phyloP scores from a whole-genome alignment of 805 yeast genomes.

The Hanseniaspora meyeri region DNA sequence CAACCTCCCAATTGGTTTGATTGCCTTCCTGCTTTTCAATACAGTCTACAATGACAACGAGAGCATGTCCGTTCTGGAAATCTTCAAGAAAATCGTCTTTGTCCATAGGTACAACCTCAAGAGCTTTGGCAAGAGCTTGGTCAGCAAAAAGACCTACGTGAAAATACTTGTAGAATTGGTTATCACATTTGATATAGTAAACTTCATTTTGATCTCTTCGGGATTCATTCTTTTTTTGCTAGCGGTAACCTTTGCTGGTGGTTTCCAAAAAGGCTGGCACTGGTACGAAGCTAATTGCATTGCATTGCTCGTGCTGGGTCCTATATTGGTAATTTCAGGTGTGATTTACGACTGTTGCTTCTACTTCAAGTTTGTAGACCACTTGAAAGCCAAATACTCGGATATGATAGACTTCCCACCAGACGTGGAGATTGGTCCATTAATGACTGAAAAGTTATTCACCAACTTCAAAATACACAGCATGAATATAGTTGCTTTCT shows the following conservation, averaged over 20 bases:
- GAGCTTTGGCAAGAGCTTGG: not conserved
- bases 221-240: slow-evolving; percentile 20
- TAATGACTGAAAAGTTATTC: slow-evolving; percentile 18
- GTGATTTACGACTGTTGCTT: slow-evolving; percentile 5
- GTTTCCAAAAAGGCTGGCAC: slow-evolving; percentile 5
- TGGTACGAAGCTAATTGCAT: slow-evolving; percentile 7
- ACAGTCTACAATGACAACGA: slow-evolving; percentile 6
- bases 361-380: slow-evolving; percentile 10
- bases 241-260: slow-evolving; percentile 19
- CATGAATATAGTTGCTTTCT: slow-evolving; percentile 18
- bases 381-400: not conserved
- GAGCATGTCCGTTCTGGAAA: not conserved
- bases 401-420: not conserved
- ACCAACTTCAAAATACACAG: slow-evolving; percentile 16
- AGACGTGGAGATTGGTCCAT: slow-evolving; percentile 12
- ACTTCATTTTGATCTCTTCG: slow-evolving; percentile 18
- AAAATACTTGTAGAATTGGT: slow-evolving; percentile 10
- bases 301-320: not conserved
- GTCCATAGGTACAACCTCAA: slow-evolving; percentile 1
- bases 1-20: slow-evolving; percentile 55
- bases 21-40: slow-evolving; percentile 17
- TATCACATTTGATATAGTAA: slow-evolving; percentile 20
- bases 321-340: not conserved
- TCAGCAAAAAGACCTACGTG: not conserved
- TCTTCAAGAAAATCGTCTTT: not conserved